These are phyloP conservation scores for Canavalia ensiformis DNA, from an alignment of 306 rosid species.

Conservation along the genomic window DNA sequence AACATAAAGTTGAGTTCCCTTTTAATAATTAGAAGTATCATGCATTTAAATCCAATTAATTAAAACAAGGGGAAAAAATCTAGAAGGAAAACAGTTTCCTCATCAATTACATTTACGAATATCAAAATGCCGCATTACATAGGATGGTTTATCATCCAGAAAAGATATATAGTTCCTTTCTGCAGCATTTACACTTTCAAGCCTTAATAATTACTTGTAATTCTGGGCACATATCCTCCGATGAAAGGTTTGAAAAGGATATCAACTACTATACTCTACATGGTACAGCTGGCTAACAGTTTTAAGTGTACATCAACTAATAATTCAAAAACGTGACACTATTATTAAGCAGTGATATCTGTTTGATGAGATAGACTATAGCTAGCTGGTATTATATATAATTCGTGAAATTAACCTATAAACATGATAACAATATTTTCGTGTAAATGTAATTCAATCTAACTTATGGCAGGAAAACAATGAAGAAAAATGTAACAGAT, in stretches of 20 bases:
- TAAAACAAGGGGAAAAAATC: neutral
- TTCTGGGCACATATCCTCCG: slow-evolving; percentile 7
- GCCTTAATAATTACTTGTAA: neutral
- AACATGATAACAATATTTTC: slow-evolving; percentile 15
- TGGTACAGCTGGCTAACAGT: slow-evolving; percentile 31
- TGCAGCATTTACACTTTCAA: neutral
- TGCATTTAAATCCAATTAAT: neutral
- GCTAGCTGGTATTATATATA: neutral
- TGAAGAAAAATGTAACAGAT: slow-evolving; percentile 9
- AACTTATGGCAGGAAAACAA: neutral
- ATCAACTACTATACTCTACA: slow-evolving; percentile 4
- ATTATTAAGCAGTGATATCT: slow-evolving; percentile 23
- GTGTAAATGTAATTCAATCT: slow-evolving; percentile 5
- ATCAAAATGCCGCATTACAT: slow-evolving; percentile 2
- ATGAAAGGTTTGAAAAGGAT: slow-evolving; percentile 29
- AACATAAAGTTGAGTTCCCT: slow-evolving; percentile 6
- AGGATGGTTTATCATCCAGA: neutral
- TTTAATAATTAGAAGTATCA: neutral
- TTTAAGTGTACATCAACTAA: slow-evolving; percentile 13
- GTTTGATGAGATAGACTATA: slow-evolving; percentile 36
- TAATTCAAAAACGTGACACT: slow-evolving; percentile 31
- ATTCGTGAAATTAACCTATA: neutral
- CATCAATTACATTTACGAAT: neutral
- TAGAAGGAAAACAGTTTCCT: neutral
- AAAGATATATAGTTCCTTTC: neutral